Percentiles rank a stretch among this genome's conserved stretches.
These are phyloP conservation scores for Psilocybe cubensis DNA, from an alignment of 768 basidiomycete genomes.

Conservation along the genomic window DNA sequence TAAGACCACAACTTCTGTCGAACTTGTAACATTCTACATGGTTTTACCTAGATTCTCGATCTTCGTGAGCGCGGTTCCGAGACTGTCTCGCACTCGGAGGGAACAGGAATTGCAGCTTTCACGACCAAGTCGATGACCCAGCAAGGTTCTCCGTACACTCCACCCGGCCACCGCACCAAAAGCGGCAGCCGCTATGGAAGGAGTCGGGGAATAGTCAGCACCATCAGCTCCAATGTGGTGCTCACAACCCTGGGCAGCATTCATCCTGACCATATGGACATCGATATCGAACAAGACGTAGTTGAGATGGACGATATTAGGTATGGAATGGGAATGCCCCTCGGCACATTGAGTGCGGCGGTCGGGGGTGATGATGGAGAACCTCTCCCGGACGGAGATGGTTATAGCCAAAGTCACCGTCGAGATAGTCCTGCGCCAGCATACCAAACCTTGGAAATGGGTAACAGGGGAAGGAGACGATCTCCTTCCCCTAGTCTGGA, in stretches of 20 bases:
- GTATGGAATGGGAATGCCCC: constrained; percentile 52
- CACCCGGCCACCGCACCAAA: constrained; percentile 51
- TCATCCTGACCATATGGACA: constrained; percentile 50
- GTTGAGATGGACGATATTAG: constrained; percentile 64
- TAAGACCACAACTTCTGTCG: constrained; percentile 30
- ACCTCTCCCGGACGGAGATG: constrained; percentile 48
- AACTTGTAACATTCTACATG: background rate
- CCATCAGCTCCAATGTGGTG: constrained; percentile 64
- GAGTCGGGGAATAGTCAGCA: constrained; percentile 49
- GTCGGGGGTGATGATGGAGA: constrained; percentile 57
- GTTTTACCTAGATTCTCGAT: constrained; percentile 64
- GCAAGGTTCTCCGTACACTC: constrained; percentile 57
- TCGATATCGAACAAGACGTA: constrained; percentile 53
- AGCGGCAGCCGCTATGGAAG: constrained; percentile 37
- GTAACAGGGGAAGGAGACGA: constrained; percentile 32
- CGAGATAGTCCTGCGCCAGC: constrained; percentile 57
- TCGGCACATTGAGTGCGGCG: constrained; percentile 53
- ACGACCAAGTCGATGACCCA: constrained; percentile 65
- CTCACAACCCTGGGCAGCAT: constrained; percentile 68
- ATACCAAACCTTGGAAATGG: constrained; percentile 55
- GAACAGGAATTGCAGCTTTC: constrained; percentile 68
- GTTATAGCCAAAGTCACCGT: constrained; percentile 39
- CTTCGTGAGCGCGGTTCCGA: constrained; percentile 82
- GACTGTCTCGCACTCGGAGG: constrained; percentile 75
- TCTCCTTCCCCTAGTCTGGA: constrained; percentile 23